Base-by-base conservation (phyloP, 2,329 filamentous ascomycete species). In the Juglanconis sp. region DNA sequence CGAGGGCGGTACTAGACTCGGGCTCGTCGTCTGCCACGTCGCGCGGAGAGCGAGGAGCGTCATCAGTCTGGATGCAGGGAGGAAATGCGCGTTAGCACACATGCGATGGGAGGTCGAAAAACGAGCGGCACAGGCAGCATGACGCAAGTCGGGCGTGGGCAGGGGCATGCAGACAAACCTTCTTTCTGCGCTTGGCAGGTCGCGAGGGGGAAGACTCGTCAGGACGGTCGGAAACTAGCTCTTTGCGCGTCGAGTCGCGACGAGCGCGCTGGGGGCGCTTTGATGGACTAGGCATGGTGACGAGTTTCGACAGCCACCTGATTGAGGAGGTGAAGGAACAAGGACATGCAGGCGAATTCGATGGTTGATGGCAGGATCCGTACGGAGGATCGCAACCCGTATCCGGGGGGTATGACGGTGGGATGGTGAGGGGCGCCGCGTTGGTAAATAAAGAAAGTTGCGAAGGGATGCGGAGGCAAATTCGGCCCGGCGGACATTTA, bases 101-200 rank as follows among this genome's bases (percentile, higher is more conserved):
- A 6, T 42, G 30, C 10, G 36, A 30, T 35, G 38, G 17, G 17
- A 10, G 7, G 15, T 24, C 17, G 35, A 44, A 11, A 47, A n/a
- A 10, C 46, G 38, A 13, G 44, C 9, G 44, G 32, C 34, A 51
- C 5, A 50, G 34, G 13, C 60, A 59, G 42, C 47, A 53, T 52
- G 44, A 34, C 17, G 30, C 34, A n/a, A n/a, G n/a, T 9, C 6
- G n/a, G 53, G 17, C 68, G 53, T 55, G 63, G 55, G 63, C 47
- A 34, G 61, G 31, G 46, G 59, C 49, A 24, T 5, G 42, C 65
- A 58, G 42, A 65, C 71, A 52, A 72, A 84, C 83, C 79, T 83
- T 85, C 76, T 81, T 87, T 74, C 85, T 82, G 69, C 85, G 84
- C 76, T 88, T 88, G 10, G 80, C 76, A n/a, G 85, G 85, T 57